phyloP scores from a whole-genome alignment of 1,284 basidiomycete genomes.

The Melampsora americana region DNA sequence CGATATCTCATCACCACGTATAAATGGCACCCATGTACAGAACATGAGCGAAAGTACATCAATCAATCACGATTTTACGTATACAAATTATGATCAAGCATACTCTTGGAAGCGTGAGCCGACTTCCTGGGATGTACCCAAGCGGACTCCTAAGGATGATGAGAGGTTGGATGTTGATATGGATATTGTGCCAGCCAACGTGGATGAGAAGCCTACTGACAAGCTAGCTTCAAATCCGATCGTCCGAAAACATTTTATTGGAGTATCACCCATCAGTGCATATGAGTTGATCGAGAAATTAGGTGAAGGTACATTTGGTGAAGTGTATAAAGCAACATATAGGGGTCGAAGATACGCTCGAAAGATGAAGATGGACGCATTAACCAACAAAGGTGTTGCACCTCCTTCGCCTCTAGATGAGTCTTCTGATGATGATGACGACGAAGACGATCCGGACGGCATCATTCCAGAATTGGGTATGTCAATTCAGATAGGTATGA shows the following conservation, averaged over 20 bases:
- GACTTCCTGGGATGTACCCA: too few relatives aligned
- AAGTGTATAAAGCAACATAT: conserved; percentile 53
- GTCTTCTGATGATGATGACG: conserved; percentile 23
- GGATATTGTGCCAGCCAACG: too few relatives aligned
- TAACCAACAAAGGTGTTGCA: background rate
- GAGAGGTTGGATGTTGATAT: too few relatives aligned
- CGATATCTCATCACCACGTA: too few relatives aligned
- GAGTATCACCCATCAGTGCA: conserved; percentile 71
- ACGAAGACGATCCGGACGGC: conserved; percentile 22
- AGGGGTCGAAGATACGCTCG: conserved; percentile 40
- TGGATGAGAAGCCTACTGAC: too few relatives aligned
- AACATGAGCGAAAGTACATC: too few relatives aligned
- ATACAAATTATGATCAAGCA: too few relatives aligned
- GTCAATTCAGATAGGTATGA: conserved; percentile 55
- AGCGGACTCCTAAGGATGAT: too few relatives aligned
- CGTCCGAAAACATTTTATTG: conserved; percentile 62
- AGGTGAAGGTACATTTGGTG: conserved; percentile 89
- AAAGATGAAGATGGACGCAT: conserved; percentile 46
- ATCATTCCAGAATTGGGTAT: conserved; percentile 18
- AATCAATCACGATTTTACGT: too few relatives aligned
- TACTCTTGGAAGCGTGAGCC: too few relatives aligned
- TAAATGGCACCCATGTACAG: too few relatives aligned
- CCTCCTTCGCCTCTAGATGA: background rate
- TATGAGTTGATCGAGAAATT: conserved; percentile 79
- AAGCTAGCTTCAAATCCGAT: too few relatives aligned